Conservation (phyloP, 2,329 filamentous ascomycete species). For the Aspergillus glaucus region DNA sequence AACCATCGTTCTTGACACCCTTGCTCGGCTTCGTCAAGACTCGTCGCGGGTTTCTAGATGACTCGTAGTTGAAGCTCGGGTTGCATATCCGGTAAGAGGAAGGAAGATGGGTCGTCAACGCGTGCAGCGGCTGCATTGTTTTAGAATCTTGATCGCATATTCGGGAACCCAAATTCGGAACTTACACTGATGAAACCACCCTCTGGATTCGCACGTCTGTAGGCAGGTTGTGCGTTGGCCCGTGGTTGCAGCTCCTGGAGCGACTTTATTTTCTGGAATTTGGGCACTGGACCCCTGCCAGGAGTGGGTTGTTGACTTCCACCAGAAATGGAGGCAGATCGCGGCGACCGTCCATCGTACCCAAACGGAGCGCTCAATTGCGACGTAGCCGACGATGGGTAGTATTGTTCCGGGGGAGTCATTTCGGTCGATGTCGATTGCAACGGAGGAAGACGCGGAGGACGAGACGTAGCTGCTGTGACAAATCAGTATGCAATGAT, state of each 20-base stretch:
- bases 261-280: slow-evolving; percentile 73
- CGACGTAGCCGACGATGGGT: slow-evolving; percentile 63
- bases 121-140: slow-evolving; percentile 74
- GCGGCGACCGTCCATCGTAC: slow-evolving; percentile 46
- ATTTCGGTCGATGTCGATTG: slow-evolving; percentile 58
- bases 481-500: neutral
- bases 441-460: slow-evolving; percentile 69
- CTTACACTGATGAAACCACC: slow-evolving; percentile 95
- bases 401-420: slow-evolving; percentile 58
- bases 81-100: slow-evolving; percentile 98
- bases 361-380: slow-evolving; percentile 64
- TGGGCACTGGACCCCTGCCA: slow-evolving; percentile 67
- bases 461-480: slow-evolving; percentile 38
- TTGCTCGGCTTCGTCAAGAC: slow-evolving; percentile 98
- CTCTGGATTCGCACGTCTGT: slow-evolving; percentile 88
- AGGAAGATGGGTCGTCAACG: slow-evolving; percentile 84
- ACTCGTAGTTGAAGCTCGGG: slow-evolving; percentile 96
- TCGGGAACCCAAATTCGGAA: slow-evolving; percentile 5
- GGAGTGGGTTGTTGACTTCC: slow-evolving; percentile 37
- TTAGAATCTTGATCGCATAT: slow-evolving; percentile 11
- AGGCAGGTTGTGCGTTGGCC: slow-evolving; percentile 80
- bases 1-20: slow-evolving; percentile 96
- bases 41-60: slow-evolving; percentile 87
- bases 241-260: slow-evolving; percentile 71
- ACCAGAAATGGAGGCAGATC: slow-evolving; percentile 42